phyloP scores from a whole-genome alignment of 2,329 filamentous ascomycete genomes.

The Thelonectria discophora region DNA sequence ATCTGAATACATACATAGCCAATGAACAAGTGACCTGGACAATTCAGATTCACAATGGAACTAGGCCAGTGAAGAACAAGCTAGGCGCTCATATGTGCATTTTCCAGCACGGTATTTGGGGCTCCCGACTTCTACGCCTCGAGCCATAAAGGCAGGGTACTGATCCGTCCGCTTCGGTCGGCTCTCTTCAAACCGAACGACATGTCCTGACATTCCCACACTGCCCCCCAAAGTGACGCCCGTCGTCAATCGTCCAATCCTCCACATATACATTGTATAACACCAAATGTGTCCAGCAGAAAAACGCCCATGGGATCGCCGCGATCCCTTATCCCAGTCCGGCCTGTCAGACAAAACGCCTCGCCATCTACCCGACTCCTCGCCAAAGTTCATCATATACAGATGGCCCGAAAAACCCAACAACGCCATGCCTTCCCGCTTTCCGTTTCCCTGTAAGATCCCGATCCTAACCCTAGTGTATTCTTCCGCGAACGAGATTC shows the following conservation, averaged over 20 bases:
- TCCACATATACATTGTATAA: slow-evolving; percentile 1
- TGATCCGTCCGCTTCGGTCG: slow-evolving; percentile 39
- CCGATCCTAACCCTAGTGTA: slow-evolving; percentile 35
- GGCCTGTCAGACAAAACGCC: slow-evolving; percentile 33
- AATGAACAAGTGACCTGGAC: neutral
- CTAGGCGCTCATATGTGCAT: slow-evolving; percentile 39
- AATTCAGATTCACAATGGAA: no score
- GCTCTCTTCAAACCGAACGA: slow-evolving; percentile 41
- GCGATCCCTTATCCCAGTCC: neutral
- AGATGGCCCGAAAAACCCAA: slow-evolving; percentile 28
- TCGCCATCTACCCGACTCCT: slow-evolving; percentile 28
- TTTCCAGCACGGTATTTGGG: slow-evolving; percentile 42
- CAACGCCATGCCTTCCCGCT: slow-evolving; percentile 31
- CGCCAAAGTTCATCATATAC: slow-evolving; percentile 30
- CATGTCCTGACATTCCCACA: slow-evolving; percentile 30
- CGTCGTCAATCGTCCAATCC: slow-evolving; percentile 16
- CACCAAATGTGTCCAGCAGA: slow-evolving; percentile 2
- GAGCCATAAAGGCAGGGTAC: slow-evolving; percentile 42
- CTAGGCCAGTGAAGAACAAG: neutral
- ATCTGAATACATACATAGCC: neutral
- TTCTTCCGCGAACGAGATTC: slow-evolving; percentile 42
- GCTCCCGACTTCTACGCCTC: slow-evolving; percentile 41
- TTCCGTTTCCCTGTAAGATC: slow-evolving; percentile 24
- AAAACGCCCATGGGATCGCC: slow-evolving; percentile 3
- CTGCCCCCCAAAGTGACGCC: slow-evolving; percentile 33